Evolutionary conservation across 129 eudicot genomes (phyloP), one percentile per base, ranked within the genome.

Genomic region (Chrysanthemum seticuspe): DNA sequence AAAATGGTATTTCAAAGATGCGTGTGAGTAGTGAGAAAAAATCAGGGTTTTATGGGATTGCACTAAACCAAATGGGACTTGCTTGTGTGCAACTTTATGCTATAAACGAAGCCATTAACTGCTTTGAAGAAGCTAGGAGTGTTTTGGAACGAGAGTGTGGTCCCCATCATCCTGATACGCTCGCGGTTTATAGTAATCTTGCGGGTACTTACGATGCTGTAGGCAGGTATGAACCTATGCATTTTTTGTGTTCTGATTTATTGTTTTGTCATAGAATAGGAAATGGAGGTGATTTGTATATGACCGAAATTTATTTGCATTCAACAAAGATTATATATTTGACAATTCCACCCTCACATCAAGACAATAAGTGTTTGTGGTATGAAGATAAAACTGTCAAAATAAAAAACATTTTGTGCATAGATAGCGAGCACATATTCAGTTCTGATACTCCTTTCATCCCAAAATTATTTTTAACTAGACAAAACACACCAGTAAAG

Each of bases 141-240:
- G 83, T 90, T 50, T 74, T 90, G 81, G 96, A 87, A 82, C 80
- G 75, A 65, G 93, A 90, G 78, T 85, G 73, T 58, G 96, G 96
- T 63, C 81, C 93, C 2, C 79, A 79, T 79, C 96, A 90, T 65
- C 88, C 90, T 16, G 96, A 90, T 50, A 90, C 96, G 6, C 93
- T 90, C 60, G 96, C 87, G 1, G 96, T 85, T 19, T 90, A 90
- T 51, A 90, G 96, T 65, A 90, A 90, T 70, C 96, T 90, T 78
- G 96, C 96, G 34, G 96, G 88, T 36, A 83, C 96, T 25, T 90
- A 90, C 58, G 96, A 90, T 71, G 96, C 96, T 13, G 82, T 90
- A 48, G 96, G 96, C 78, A 90, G 96, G 96, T 87, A 82, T 65
- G 80, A 25, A 55, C 13, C 27, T n/a, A 54, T 13, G 40, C 15